A percentile compares a stretch with the other conserved stretches of the same genome.
Evolutionary conservation across 805 yeast genomes (phyloP).

Genomic region (Starmerella davenportii): DNA sequence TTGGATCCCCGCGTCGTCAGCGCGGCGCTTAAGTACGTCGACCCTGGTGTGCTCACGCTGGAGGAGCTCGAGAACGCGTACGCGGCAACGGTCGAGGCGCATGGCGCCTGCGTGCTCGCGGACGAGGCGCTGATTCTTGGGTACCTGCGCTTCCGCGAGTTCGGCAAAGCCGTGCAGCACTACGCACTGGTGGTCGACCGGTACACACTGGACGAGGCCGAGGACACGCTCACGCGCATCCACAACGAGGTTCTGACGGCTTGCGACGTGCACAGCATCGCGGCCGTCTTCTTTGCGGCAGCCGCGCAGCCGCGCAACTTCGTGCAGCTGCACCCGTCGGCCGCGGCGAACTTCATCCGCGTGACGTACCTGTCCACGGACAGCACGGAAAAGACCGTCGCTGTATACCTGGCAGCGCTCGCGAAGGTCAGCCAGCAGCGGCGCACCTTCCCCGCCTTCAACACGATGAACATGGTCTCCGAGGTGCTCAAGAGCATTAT

Average conservation of each 20-base stretch:
- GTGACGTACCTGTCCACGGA: constrained; percentile 5
- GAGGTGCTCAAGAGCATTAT: constrained; percentile 10
- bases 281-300: constrained; percentile 13
- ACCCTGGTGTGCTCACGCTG: constrained; percentile 13
- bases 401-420: constrained; percentile 7
- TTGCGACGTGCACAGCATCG: constrained; percentile 10
- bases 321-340: constrained; percentile 16
- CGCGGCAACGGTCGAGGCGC: constrained; percentile 9
- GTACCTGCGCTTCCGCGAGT: constrained; percentile 12
- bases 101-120: constrained; percentile 14
- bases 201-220: constrained; percentile 9
- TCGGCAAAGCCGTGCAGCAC: constrained; percentile 13
- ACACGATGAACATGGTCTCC: constrained; percentile 10
- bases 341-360: constrained; percentile 14
- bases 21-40: constrained; percentile 14
- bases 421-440: constrained; percentile 4
- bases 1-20: constrained; percentile 16
- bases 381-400: constrained; percentile 8
- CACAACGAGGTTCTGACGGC: constrained; percentile 17
- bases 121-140: constrained; percentile 16
- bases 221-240: constrained; percentile 11
- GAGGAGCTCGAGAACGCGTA: constrained; percentile 14
- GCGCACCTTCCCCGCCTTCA: constrained; percentile 1
- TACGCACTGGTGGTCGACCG: constrained; percentile 13
- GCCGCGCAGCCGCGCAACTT: constrained; percentile 9